These are phyloP conservation scores for Coix lacrymajobi DNA, from an alignment of 176 grass and related monocot genomes.

Conservation along the genomic window DNA sequence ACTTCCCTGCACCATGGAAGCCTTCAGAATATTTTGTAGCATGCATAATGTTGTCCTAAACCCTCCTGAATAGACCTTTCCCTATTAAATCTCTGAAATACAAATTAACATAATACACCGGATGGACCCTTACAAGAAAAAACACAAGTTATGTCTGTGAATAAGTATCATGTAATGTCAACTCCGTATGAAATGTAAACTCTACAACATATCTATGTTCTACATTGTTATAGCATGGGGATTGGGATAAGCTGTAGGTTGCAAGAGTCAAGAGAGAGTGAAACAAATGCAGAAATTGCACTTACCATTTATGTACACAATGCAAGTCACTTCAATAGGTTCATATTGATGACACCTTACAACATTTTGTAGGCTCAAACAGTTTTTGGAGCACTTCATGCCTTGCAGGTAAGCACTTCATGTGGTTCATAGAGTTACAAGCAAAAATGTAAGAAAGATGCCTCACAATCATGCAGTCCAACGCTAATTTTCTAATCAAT, in stretches of 20 bases:
- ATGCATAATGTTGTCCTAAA: conserved; percentile 23
- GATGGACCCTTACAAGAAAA: conserved; percentile 1
- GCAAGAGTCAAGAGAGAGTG: background rate
- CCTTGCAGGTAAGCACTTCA: conserved; percentile 67
- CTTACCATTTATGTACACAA: background rate
- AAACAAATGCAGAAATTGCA: background rate
- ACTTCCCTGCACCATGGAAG: background rate
- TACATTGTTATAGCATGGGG: background rate
- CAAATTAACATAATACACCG: background rate
- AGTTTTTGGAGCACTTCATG: conserved; percentile 87
- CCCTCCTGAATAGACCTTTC: background rate
- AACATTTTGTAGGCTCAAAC: conserved; percentile 82
- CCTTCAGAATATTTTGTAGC: background rate
- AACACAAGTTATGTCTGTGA: background rate
- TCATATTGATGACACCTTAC: background rate
- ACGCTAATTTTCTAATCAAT: conserved; percentile 12
- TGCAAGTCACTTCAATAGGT: background rate
- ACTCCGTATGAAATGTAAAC: background rate
- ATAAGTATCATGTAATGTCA: conserved; percentile 6
- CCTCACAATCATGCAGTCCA: conserved; percentile 1
- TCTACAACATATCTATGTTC: background rate
- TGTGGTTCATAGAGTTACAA: background rate
- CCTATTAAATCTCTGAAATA: background rate
- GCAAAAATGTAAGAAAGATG: background rate
- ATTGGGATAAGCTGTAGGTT: background rate